These are phyloP conservation scores for Cadophora gregata DNA, from an alignment of 2,329 filamentous ascomycete genomes.

Conservation along the genomic window DNA sequence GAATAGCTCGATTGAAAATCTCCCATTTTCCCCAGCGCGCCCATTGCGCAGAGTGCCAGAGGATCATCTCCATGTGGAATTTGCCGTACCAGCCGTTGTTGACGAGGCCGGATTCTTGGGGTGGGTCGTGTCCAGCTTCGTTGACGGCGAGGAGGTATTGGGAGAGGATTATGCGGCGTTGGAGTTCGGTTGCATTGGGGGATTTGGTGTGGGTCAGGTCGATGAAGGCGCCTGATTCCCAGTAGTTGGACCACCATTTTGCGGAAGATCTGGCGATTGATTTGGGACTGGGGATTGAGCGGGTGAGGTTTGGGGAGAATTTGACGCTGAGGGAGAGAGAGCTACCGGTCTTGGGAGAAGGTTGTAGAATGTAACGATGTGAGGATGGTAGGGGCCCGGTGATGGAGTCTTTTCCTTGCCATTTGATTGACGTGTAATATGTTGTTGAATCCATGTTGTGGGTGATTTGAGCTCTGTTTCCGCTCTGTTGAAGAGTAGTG, in stretches of 20 bases:
- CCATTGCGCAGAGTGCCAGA: constrained; percentile 52
- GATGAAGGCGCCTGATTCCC: constrained; percentile 50
- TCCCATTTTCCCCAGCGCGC: constrained; percentile 48
- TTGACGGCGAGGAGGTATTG: constrained; percentile 54
- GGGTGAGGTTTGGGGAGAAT: background rate
- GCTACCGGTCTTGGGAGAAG: background rate
- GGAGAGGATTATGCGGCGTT: constrained; percentile 51
- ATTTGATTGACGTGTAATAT: constrained; percentile 45
- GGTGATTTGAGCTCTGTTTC: constrained; percentile 43
- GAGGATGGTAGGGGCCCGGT: constrained; percentile 25
- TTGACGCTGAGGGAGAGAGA: background rate
- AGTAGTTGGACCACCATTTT: constrained; percentile 37
- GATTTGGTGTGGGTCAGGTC: constrained; percentile 48
- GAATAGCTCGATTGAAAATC: constrained; percentile 48
- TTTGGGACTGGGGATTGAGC: background rate
- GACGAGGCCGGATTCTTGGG: constrained; percentile 53
- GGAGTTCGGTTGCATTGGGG: constrained; percentile 49
- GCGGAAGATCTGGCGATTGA: constrained; percentile 23
- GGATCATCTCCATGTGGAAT: constrained; percentile 53
- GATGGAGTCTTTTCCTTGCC: constrained; percentile 32
- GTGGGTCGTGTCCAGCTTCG: constrained; percentile 47
- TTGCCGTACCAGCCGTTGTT: constrained; percentile 56
- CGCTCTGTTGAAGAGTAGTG: constrained; percentile 38
- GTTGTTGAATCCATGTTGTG: constrained; percentile 48
- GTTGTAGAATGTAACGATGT: constrained; percentile 37